Conservation (phyloP, 2,329 filamentous ascomycete species). For the Curvularia lunata region DNA sequence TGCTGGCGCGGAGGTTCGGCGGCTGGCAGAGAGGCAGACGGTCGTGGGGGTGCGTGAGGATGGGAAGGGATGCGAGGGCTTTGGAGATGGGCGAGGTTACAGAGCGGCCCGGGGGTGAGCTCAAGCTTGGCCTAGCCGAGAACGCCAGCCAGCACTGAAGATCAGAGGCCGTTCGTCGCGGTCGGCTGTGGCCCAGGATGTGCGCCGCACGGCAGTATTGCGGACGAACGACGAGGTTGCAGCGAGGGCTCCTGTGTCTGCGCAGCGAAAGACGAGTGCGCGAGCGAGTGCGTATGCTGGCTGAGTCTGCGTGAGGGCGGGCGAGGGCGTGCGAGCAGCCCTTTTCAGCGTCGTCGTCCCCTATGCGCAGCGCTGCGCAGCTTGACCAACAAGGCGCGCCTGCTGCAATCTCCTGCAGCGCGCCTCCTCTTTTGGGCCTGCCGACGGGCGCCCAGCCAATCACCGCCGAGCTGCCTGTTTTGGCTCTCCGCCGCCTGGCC, state of each 20-base stretch:
- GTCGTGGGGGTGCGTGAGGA: constrained; percentile 23
- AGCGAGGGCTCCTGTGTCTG: background rate
- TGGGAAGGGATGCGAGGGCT: constrained; percentile 30
- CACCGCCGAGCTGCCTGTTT: background rate
- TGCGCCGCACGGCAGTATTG: background rate
- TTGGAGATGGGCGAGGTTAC: constrained; percentile 42
- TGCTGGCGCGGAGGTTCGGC: constrained; percentile 29
- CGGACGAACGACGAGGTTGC: background rate
- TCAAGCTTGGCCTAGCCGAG: constrained; percentile 41
- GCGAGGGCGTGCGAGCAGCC: background rate
- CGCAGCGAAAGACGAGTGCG: background rate
- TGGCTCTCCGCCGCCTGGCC: constrained; percentile 17
- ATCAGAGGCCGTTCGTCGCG: constrained; percentile 24
- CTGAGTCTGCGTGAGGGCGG: too few relatives aligned
- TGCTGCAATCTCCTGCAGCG: constrained; percentile 38
- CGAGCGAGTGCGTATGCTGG: too few relatives aligned
- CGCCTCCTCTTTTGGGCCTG: constrained; percentile 28
- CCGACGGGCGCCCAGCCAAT: constrained; percentile 2
- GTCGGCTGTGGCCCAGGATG: constrained; percentile 2
- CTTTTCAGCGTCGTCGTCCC: background rate
- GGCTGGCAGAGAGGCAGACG: constrained; percentile 10
- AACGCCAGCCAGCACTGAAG: constrained; percentile 28
- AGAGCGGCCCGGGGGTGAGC: constrained; percentile 33
- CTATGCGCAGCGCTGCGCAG: constrained; percentile 2
- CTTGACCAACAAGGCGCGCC: constrained; percentile 38